A percentile compares a stretch with the other conserved stretches of the same genome.
These are phyloP conservation scores for Podaxis sp. DNA, from an alignment of 768 basidiomycete genomes.

Conservation along the genomic window DNA sequence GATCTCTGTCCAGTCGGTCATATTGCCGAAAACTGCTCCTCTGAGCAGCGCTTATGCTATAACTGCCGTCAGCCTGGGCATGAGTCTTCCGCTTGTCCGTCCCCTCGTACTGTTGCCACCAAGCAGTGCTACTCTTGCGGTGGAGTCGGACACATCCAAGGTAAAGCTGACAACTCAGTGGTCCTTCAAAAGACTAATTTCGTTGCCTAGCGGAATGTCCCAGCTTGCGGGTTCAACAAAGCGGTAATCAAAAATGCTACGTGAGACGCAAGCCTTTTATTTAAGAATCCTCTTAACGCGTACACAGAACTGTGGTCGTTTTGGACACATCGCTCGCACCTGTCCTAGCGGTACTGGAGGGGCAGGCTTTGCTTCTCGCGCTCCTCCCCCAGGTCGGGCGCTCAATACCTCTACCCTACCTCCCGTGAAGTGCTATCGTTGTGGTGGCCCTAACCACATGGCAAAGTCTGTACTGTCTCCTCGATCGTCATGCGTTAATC, in stretches of 20 bases:
- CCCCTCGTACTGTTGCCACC: conserved; percentile 74
- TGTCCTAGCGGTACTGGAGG: conserved; percentile 52
- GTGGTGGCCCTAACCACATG: conserved; percentile 86
- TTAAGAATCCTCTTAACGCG: background rate
- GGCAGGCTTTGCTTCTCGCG: conserved; percentile 56
- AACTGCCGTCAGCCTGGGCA: conserved; percentile 95
- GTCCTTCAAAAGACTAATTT: background rate
- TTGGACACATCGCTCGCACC: conserved; percentile 76
- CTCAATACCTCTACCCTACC: conserved; percentile 75
- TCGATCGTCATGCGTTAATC: conserved; percentile 1
- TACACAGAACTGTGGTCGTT: conserved; percentile 69
- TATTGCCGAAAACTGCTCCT: conserved; percentile 88
- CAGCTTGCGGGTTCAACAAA: conserved; percentile 64
- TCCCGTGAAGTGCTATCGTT: conserved; percentile 85
- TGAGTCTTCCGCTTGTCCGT: conserved; percentile 84
- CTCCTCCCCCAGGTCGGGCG: conserved; percentile 69
- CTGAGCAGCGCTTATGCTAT: conserved; percentile 87
- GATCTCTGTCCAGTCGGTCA: conserved; percentile 65
- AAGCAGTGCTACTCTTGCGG: conserved; percentile 95
- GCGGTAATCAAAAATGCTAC: conserved; percentile 77
- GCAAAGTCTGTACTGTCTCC: conserved; percentile 47
- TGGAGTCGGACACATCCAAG: conserved; percentile 85
- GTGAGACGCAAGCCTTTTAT: conserved; percentile 38
- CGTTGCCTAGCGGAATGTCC: conserved; percentile 70
- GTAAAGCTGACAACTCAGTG: conserved; percentile 18